These are phyloP conservation scores for Colletotrichum sp. DNA, from an alignment of 2,329 filamentous ascomycete genomes.

Conservation along the genomic window DNA sequence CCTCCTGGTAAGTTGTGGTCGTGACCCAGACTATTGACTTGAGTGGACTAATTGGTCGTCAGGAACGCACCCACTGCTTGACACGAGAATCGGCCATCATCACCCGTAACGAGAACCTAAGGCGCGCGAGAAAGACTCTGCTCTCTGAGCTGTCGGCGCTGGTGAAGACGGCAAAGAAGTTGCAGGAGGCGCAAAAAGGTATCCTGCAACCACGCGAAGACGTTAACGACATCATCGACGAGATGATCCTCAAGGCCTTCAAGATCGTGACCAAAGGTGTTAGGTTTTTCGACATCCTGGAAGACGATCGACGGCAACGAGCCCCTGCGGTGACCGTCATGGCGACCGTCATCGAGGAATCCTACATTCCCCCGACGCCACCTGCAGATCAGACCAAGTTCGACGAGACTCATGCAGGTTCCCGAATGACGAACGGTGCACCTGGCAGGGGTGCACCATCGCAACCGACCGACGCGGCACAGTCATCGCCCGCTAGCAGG, in stretches of 20 bases:
- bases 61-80: slow-evolving; percentile 90
- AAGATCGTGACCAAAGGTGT: slow-evolving; percentile 92
- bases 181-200: slow-evolving; percentile 75
- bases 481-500: slow-evolving; percentile 42
- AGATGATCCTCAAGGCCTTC: slow-evolving; percentile 93
- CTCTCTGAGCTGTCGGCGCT: slow-evolving; percentile 88
- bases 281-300: slow-evolving; percentile 85
- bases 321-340: slow-evolving; percentile 62
- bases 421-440: slow-evolving; percentile 39
- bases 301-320: slow-evolving; percentile 62
- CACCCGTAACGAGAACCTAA: slow-evolving; percentile 75
- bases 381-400: slow-evolving; percentile 63
- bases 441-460: slow-evolving; percentile 37
- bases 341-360: slow-evolving; percentile 64
- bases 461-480: slow-evolving; percentile 40
- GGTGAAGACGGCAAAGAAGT: slow-evolving; percentile 84
- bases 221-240: slow-evolving; percentile 81
- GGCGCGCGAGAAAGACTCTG: slow-evolving; percentile 83
- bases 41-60: slow-evolving; percentile 3
- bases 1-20: slow-evolving; percentile 71
- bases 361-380: slow-evolving; percentile 65
- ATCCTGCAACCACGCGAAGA: slow-evolving; percentile 54
- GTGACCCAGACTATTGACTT: no score
- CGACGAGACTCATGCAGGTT: slow-evolving; percentile 47
- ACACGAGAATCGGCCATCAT: slow-evolving; percentile 81